Conservation (phyloP, 371 early-diverging fungal genomes). For the Mucor mucedo region DNA sequence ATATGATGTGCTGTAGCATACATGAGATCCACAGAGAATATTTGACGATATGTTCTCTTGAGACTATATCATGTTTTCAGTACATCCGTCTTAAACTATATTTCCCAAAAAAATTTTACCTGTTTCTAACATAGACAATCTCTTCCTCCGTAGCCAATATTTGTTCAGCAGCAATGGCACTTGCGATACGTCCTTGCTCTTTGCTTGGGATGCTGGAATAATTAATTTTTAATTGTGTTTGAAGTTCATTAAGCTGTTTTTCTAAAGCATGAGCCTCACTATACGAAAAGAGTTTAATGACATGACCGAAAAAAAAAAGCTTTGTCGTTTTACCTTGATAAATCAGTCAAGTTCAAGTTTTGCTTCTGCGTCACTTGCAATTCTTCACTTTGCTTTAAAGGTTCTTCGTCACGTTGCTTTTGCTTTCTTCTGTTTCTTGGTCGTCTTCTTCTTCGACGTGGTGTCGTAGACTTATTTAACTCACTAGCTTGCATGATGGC, state of each 20-base stretch:
- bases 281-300: background rate
- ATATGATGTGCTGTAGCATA: conserved; percentile 45
- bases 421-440: conserved; percentile 34
- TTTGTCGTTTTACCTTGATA: conserved; percentile 1
- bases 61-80: conserved; percentile 26
- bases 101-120: conserved; percentile 29
- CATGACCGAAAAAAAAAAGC: background rate
- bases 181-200: conserved; percentile 42
- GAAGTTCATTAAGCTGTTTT: conserved; percentile 49
- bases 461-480: conserved; percentile 5
- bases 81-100: too few relatives aligned
- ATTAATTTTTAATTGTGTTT: conserved; percentile 47
- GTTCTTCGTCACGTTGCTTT: conserved; percentile 2
- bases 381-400: background rate
- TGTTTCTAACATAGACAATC: conserved; percentile 49
- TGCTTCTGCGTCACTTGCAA: background rate
- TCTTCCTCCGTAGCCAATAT: conserved; percentile 54
- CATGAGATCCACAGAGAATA: conserved; percentile 34
- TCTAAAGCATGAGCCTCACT: conserved; percentile 58
- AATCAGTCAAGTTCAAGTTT: conserved; percentile 11
- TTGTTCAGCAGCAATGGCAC: conserved; percentile 41
- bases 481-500: conserved; percentile 21
- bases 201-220: conserved; percentile 44
- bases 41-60: conserved; percentile 39
- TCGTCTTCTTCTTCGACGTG: conserved; percentile 37